Conservation (phyloP, 176 grass and related monocot species). For the Echinochloa phyllopogon region DNA sequence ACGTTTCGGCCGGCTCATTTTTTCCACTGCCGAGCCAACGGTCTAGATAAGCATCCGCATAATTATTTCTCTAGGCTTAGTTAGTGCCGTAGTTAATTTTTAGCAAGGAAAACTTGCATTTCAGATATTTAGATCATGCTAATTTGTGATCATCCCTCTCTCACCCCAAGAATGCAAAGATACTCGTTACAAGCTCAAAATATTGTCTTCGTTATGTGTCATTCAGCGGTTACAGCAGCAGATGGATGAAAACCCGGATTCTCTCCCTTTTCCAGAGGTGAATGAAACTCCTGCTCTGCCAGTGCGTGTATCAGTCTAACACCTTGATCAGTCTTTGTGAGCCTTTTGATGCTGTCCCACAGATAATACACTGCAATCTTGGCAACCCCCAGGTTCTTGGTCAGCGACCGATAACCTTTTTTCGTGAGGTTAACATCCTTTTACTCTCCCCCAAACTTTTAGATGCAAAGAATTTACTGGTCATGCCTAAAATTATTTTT, state of each 20-base stretch:
- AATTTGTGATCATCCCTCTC: too few species aligned
- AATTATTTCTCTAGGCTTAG: background rate
- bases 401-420: constrained; percentile 69
- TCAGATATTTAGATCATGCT: background rate
- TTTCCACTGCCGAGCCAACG: background rate
- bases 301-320: background rate
- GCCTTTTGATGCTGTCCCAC: background rate
- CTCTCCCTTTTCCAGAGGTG: constrained; percentile 73
- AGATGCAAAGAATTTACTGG: background rate
- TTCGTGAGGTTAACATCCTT: constrained; percentile 56
- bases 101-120: background rate
- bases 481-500: background rate
- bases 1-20: background rate
- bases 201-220: background rate
- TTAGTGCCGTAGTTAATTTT: background rate
- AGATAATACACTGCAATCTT: constrained; percentile 80
- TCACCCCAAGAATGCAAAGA: background rate
- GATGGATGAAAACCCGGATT: constrained; percentile 59
- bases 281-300: constrained; percentile 33
- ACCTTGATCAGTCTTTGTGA: background rate
- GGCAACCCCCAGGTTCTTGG: constrained; percentile 76
- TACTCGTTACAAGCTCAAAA: background rate
- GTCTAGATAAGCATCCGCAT: background rate
- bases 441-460: background rate
- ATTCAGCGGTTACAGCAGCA: constrained; percentile 62